Conservation (phyloP, 2,329 filamentous ascomycete species). For the Exophiala sp. region DNA sequence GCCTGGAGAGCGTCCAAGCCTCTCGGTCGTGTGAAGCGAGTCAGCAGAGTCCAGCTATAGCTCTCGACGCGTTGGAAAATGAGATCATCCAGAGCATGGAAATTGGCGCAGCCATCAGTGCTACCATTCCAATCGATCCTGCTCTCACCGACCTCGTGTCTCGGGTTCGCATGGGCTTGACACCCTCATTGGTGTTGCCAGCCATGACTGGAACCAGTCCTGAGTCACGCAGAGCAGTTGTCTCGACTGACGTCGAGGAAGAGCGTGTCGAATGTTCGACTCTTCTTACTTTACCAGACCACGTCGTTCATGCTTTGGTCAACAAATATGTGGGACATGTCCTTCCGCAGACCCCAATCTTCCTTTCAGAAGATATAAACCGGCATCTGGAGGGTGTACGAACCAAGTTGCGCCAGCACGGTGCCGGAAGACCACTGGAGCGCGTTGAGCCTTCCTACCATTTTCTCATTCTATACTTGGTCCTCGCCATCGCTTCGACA, state of each 20-base stretch:
- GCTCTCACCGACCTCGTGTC: slow-evolving; percentile 27
- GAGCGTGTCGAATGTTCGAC: background rate
- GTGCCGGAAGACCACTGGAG: background rate
- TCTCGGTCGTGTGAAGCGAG: too few species aligned
- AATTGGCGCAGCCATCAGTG: slow-evolving; percentile 15
- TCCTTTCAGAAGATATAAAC: slow-evolving; percentile 19
- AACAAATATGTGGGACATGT: slow-evolving; percentile 28
- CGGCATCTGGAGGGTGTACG: slow-evolving; percentile 22
- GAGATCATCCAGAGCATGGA: slow-evolving; percentile 14
- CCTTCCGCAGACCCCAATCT: slow-evolving; percentile 25
- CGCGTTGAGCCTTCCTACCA: slow-evolving; percentile 22
- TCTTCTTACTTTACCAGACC: slow-evolving; percentile 8
- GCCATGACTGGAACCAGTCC: background rate
- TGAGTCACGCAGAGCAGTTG: background rate
- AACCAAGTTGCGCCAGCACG: slow-evolving; percentile 2
- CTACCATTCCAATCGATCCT: slow-evolving; percentile 9
- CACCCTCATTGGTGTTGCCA: slow-evolving; percentile 24
- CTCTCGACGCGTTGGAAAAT: slow-evolving; percentile 2
- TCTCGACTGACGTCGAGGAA: background rate
- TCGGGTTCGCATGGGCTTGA: slow-evolving; percentile 30
- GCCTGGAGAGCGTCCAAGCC: background rate
- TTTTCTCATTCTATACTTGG: slow-evolving; percentile 28
- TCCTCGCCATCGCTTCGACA: slow-evolving; percentile 30
- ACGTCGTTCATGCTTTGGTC: slow-evolving; percentile 23
- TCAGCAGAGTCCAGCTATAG: background rate